Base-by-base conservation (phyloP, 2,329 filamentous ascomycete species). In the Sclerotinia trifoliorum region DNA sequence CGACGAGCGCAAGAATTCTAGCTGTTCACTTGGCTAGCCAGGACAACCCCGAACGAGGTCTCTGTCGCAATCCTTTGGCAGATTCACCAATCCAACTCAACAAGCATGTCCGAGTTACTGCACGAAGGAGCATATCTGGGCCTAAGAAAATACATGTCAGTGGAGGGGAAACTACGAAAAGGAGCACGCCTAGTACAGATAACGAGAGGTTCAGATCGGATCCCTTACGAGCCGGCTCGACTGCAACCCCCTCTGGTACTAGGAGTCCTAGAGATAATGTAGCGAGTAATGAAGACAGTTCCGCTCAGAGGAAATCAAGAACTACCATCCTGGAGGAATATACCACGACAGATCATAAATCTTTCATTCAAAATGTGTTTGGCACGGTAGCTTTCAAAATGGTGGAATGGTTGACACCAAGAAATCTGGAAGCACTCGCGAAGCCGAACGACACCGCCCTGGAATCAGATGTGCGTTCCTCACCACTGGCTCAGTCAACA, bases 1-100 rank as follows among this genome's bases (percentile, higher is more conserved):
- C 90, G 29, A 87, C 93, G 57, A 96, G 92, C 75, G 93, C 93
- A 11, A 86, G 92, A 74, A 92, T 91, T 1, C 80, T 97, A 44
- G 93, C 93, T 17, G 86, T 92, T 67, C 92, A 91, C 75, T 83
- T 96, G 63, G 92, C 93, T 13, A 91, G 90, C 74, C 88, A 93
- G 75, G 90, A 94, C 74, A 87, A 95, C 72, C 88, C 93, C 0
- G 88, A 92, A 71, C 83, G 81, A 68, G 87, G 86, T 3, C 81
- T 96, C 0, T 96, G 93, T 74, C 81, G 81, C 48, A 69, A 78
- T 68, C 67, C 70, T 58, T 71, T 69, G 17, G 69, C 69, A 5
- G 68, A 68, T 48, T 57, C 64, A 3, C 64, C 64, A 5, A 44
- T 66, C 26, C 55, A 60, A n/a, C 56, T 66, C n/a, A 60, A 49